These are phyloP conservation scores for Biscutella laevigata DNA, from an alignment of 441 rosid species.

Conservation along the genomic window DNA sequence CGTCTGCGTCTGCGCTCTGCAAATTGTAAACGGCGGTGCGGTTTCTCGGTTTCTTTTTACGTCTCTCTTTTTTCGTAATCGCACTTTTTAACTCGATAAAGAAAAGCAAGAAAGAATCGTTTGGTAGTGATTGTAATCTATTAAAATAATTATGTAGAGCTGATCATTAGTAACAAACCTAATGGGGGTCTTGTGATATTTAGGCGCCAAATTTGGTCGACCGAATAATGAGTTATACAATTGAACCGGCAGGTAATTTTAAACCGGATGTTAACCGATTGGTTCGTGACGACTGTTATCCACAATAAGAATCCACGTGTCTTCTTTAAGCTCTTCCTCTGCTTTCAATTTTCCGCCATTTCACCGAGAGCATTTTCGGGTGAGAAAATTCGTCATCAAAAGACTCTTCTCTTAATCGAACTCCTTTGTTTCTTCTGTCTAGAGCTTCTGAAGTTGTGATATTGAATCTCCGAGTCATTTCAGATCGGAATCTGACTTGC, in stretches of 20 bases:
- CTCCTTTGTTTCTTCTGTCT: not conserved
- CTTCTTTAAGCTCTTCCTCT: conserved; percentile 15
- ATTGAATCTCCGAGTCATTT: not conserved
- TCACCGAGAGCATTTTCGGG: conserved; percentile 3
- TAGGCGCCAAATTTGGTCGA: conserved; percentile 34
- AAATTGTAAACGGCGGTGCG: conserved; percentile 28
- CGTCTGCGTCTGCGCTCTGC: not conserved
- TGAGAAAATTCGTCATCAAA: conserved; percentile 1
- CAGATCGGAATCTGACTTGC: not conserved
- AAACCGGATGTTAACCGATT: conserved; percentile 5
- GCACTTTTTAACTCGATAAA: too few relatives aligned
- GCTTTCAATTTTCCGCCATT: conserved; percentile 19
- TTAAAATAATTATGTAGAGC: too few relatives aligned
- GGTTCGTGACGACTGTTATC: conserved; percentile 31
- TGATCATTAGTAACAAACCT: too few relatives aligned
- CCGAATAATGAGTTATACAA: not conserved
- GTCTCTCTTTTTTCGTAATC: not conserved
- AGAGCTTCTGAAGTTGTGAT: not conserved
- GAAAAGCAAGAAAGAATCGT: too few relatives aligned
- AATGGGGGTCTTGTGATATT: not conserved
- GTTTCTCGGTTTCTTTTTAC: conserved; percentile 20
- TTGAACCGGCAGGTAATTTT: not conserved
- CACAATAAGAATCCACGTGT: conserved; percentile 46
- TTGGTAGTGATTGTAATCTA: too few relatives aligned
- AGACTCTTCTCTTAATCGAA: not conserved